Percentiles rank a stretch among this genome's conserved stretches.
Conservation (phyloP, 2,329 filamentous ascomycete species). For the Moelleriella libera region DNA sequence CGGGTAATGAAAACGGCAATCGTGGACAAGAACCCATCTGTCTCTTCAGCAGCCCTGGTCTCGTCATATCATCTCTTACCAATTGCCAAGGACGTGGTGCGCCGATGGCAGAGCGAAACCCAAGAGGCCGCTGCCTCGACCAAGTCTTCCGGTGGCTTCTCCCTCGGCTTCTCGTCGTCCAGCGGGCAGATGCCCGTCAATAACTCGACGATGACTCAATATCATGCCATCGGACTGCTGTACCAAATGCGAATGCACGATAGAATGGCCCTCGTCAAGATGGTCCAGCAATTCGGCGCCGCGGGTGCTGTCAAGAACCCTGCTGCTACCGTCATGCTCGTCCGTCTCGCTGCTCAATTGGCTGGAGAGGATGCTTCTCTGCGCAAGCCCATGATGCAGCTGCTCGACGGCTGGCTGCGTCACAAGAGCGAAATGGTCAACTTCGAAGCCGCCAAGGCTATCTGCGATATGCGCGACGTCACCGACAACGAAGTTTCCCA, state of each 20-base stretch:
- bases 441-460: constrained; percentile 96
- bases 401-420: constrained; percentile 89
- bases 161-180: constrained; percentile 79
- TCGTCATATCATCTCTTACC: constrained; percentile 97
- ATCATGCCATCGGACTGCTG: constrained; percentile 91
- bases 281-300: constrained; percentile 97
- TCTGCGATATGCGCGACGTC: constrained; percentile 87
- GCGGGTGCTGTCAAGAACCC: constrained; percentile 91
- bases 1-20: constrained; percentile 98
- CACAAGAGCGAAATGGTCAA: constrained; percentile 99
- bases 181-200: constrained; percentile 63
- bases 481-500: constrained; percentile 84
- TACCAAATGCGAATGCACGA: constrained; percentile 98
- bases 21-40: constrained; percentile 96
- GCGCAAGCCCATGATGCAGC: constrained; percentile 90
- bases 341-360: constrained; percentile 82
- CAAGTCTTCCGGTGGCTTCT: constrained; percentile 83
- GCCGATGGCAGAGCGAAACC: constrained; percentile 96
- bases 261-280: constrained; percentile 96
- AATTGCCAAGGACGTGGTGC: constrained; percentile 86
- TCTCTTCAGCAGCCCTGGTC: constrained; percentile 88
- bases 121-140: constrained; percentile 86
- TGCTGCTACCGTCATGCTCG: constrained; percentile 81
- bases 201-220: constrained; percentile 95
- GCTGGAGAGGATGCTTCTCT: constrained; percentile 85